Evolutionary conservation across 208 protist species (phyloP).

Genomic region (Angomonas deanei): DNA sequence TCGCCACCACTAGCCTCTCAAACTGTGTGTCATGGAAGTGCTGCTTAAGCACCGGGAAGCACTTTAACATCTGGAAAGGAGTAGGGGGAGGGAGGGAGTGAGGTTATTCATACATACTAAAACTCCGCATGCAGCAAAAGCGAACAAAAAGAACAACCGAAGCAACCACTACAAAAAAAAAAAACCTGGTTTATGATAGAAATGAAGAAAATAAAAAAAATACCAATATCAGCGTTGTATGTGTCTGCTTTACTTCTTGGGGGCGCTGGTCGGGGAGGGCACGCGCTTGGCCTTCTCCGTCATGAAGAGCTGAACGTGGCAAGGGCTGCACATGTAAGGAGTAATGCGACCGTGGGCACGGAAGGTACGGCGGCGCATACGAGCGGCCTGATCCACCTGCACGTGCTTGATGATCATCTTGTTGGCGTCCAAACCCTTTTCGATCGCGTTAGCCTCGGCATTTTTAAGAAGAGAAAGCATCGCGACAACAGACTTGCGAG

Average conservation of each 20-base stretch:
- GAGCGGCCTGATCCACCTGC: conserved; percentile 87
- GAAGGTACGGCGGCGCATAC: conserved; percentile 92
- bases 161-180: too few relatives aligned
- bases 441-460: conserved; percentile 87
- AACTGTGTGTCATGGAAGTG: neutral
- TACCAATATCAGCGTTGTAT: too few relatives aligned
- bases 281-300: conserved; percentile 80
- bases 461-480: conserved; percentile 93
- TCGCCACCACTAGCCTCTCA: neutral
- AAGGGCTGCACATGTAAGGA: conserved; percentile 91
- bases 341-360: conserved; percentile 94
- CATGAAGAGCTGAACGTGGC: conserved; percentile 90
- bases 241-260: conserved; percentile 89
- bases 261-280: conserved; percentile 67
- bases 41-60: too few relatives aligned
- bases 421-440: conserved; percentile 88
- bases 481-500: conserved; percentile 91
- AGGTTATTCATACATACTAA: too few relatives aligned
- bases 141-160: too few relatives aligned
- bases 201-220: too few relatives aligned
- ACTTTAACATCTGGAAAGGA: too few relatives aligned
- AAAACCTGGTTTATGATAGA: too few relatives aligned
- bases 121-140: too few relatives aligned
- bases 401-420: conserved; percentile 93
- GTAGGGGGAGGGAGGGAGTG: too few relatives aligned